These are phyloP conservation scores for Thraustochytrium sp. DNA, from an alignment of 352 stramenopile species.

Conservation along the genomic window DNA sequence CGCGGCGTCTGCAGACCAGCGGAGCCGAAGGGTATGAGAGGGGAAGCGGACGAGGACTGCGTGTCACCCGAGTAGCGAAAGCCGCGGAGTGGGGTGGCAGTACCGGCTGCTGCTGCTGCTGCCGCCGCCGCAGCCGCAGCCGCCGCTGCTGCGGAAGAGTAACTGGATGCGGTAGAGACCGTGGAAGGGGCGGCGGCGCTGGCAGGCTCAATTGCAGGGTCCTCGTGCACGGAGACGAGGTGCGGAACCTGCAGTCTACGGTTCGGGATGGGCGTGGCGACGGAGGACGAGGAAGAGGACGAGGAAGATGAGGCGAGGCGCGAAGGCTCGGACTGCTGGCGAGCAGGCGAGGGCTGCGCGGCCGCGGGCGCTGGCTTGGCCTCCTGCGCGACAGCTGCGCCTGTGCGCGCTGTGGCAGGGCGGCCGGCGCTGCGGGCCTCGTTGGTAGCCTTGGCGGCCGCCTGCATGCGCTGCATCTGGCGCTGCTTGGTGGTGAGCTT, in stretches of 20 bases:
- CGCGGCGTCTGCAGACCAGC: neutral
- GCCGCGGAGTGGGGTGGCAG: too few species aligned
- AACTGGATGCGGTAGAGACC: too few species aligned
- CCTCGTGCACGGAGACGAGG: neutral
- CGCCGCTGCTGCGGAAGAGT: too few species aligned
- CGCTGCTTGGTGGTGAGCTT: neutral
- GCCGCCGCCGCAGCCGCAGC: neutral
- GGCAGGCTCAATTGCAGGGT: neutral
- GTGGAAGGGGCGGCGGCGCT: neutral
- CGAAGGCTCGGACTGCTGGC: too few species aligned
- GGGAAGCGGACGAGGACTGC: too few species aligned
- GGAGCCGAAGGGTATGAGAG: too few species aligned
- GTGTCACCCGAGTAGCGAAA: too few species aligned
- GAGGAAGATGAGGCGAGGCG: neutral
- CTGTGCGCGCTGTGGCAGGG: too few species aligned
- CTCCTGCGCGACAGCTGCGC: too few species aligned
- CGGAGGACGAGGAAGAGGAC: neutral
- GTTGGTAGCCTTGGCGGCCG: neutral
- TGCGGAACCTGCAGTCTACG: neutral
- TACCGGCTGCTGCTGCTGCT: too few species aligned
- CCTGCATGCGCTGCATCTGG: slow-evolving; percentile 7
- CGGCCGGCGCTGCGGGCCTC: neutral
- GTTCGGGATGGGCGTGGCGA: neutral
- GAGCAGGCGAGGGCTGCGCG: too few species aligned
- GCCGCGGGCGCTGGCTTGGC: too few species aligned